These are phyloP conservation scores for Skeletonema marinoi DNA, from an alignment of 108 stramenopile species.

Conservation along the genomic window DNA sequence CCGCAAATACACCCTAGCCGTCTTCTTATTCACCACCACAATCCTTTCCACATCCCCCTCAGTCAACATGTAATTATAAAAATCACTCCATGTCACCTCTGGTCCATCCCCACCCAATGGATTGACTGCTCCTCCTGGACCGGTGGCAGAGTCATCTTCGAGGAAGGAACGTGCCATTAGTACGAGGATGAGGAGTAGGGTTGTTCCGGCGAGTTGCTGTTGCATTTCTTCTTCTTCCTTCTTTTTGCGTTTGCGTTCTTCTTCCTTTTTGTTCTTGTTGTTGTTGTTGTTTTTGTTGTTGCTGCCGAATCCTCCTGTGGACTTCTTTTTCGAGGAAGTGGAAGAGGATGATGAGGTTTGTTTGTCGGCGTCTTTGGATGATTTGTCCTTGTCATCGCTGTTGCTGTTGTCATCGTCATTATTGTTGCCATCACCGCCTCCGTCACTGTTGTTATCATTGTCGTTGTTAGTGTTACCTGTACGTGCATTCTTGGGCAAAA, in stretches of 20 bases:
- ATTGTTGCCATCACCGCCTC: no score
- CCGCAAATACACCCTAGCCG: conserved; percentile 79
- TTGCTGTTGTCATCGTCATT: conserved; percentile 7
- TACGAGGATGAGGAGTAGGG: conserved; percentile 57
- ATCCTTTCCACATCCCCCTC: conserved; percentile 90
- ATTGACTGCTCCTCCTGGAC: not conserved
- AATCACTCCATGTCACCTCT: conserved; percentile 91
- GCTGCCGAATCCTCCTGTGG: not conserved
- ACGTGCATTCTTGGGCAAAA: conserved; percentile 69
- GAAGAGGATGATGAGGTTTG: conserved; percentile 8
- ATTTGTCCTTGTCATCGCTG: conserved; percentile 20
- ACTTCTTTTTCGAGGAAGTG: not conserved
- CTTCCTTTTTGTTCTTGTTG: conserved; percentile 36
- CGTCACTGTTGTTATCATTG: not conserved
- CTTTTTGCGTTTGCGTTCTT: conserved; percentile 40
- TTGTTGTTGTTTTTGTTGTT: no score
- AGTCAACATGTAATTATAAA: conserved; percentile 81
- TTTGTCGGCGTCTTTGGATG: conserved; percentile 30
- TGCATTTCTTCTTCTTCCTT: conserved; percentile 57
- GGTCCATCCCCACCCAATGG: conserved; percentile 60
- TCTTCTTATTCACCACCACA: conserved; percentile 88
- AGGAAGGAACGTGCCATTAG: conserved; percentile 56
- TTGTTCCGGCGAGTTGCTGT: conserved; percentile 61
- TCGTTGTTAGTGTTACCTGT: conserved; percentile 14
- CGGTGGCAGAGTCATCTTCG: conserved; percentile 49